Base-by-base conservation (phyloP, 208 protist genomes). In the Leishmania braziliensis region DNA sequence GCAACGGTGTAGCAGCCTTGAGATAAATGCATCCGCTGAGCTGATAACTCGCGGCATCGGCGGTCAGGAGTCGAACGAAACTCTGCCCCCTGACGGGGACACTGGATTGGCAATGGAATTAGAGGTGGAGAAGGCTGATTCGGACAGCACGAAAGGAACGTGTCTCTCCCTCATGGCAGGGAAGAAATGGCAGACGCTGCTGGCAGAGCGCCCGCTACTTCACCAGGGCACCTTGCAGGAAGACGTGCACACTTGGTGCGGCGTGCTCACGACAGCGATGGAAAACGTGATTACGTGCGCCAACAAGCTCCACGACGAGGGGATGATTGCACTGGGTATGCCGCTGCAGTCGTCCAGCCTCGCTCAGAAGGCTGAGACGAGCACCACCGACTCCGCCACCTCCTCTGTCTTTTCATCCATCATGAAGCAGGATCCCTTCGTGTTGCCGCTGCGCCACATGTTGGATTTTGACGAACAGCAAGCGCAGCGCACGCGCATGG, bases 161-260 rank as follows among this genome's bases (percentile, higher is more conserved):
- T 68, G 74, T 5, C 39, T 75, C 54, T 79, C 66, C 20, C 75
- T 56, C 66, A 70, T 69, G 54, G 8, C 43, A 33, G 74, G 74
- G 20, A 56, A 83, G 20, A 83, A 70, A 58, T 75, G 74, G 66
- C 54, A 29, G 23, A 20, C 50, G 43, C 54, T 78, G 51, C 46
- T 75, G 29, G 75, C 58, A 18, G 68, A 76, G 46, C 62, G 43
- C 43, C 75, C 75, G 20, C 54, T 79, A 29, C 74, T 79, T n/a
- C 66, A 70, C 74, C 70, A 79, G 74, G 63, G 66, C 8, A 56
- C 80, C 26, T 23, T 83, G 80, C 48, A 73, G 54, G 60, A 39
- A 16, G 80, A 83, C 54, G 75, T 79, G 73, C 65, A 79, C 39
- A 50, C 71, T 51, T 66, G 75, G 36, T 83, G 62, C 39, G 73